Conservation (phyloP, 2,329 filamentous ascomycete species). For the Scolecobasidium constrictum region DNA sequence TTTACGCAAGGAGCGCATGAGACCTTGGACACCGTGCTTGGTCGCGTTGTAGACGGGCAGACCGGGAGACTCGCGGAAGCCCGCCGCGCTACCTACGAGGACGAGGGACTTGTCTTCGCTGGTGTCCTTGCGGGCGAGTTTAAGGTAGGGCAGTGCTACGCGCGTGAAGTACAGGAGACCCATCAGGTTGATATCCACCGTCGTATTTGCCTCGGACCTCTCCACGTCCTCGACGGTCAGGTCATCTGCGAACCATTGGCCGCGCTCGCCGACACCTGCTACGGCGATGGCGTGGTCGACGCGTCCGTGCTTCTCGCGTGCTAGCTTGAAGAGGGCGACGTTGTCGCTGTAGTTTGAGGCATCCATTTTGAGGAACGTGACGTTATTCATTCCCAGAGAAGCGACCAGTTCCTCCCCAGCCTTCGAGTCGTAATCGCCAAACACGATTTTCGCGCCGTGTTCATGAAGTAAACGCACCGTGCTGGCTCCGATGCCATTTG, state of each 20-base stretch:
- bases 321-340: constrained; percentile 39
- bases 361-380: constrained; percentile 35
- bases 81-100: constrained; percentile 8
- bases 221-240: constrained; percentile 31
- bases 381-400: constrained; percentile 13
- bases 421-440: constrained; percentile 31
- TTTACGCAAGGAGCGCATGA: constrained; percentile 16
- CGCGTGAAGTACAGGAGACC: constrained; percentile 37
- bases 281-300: constrained; percentile 43
- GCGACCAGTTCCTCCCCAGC: constrained; percentile 21
- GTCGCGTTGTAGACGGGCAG: constrained; percentile 12
- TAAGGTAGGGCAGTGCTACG: constrained; percentile 39
- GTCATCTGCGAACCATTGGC: constrained; percentile 34
- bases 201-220: constrained; percentile 16
- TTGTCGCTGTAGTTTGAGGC: constrained; percentile 43
- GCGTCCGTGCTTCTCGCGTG: constrained; percentile 30
- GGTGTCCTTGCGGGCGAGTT: constrained; percentile 10
- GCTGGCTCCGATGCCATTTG: constrained; percentile 34
- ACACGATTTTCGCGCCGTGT: constrained; percentile 30
- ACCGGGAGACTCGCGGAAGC: constrained; percentile 7
- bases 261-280: constrained; percentile 41
- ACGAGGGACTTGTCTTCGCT: constrained; percentile 2
- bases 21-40: constrained; percentile 17
- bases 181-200: constrained; percentile 36
- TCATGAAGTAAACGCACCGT: constrained; percentile 28